Evolutionary conservation across 208 protist species (phyloP), one percentile per base, ranked within the genome.

Genomic region (Leishmania lainsoni): DNA sequence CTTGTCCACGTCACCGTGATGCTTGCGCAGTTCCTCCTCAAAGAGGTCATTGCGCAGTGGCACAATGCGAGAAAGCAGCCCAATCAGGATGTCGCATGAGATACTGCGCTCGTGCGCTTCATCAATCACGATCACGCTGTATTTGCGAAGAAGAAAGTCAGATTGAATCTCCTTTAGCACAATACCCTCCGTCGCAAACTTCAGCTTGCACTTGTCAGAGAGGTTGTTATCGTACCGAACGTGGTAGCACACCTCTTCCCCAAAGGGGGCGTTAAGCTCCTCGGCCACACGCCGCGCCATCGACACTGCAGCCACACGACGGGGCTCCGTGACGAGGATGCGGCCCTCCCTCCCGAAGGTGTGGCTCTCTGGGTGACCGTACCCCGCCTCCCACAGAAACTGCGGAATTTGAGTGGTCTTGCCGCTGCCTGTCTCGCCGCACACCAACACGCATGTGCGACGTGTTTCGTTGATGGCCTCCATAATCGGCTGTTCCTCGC

Each of bases 121-220:
- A 91, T 99, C 99, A 8, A 99, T 94, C 54, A 99, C 99, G 52
- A 99, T 95, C 35, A 98, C 96, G 83, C 92, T 98, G 85, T 99
- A 99, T 69, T 93, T 92, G 5, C 65, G 83, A 17, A 99, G 89
- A 74, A 99, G 89, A 45, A 99, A 98, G 81, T 99, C 98, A 1
- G 89, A 93, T 29, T 99, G 90, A 58, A 99, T 98, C 81, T 99
- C 99, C 68, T 99, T 95, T 29, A 99, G 91, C 52, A 99, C 91
- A 91, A 99, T 99, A 81, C 99, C 99, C 91, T 99, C 99, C 1
- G 99, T 99, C 76, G 99, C 98, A 90, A 99, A 99, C 84, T 99
- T 99, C 17, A 99, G 68, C 76, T 83, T 88, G 56, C 98, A 99
- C 49, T 91, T 83, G 35, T 95, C 86, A 9, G 89, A 94, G 16